phyloP scores from a whole-genome alignment of 2,329 filamentous ascomycete species.

The Microcyclospora pomicola region DNA sequence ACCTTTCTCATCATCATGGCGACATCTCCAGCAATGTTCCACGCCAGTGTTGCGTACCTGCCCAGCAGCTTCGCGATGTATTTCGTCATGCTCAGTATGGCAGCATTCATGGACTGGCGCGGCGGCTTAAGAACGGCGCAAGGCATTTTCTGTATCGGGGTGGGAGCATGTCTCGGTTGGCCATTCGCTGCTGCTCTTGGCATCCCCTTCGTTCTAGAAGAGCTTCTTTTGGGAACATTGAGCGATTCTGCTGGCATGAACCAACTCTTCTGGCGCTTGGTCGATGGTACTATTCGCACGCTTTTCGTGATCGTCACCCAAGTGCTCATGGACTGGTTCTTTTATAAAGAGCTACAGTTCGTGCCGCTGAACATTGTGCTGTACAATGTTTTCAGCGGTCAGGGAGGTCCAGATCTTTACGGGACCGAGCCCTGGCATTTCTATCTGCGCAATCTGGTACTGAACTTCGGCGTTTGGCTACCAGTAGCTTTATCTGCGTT shows the following conservation, averaged over 20 bases:
- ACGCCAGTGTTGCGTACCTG: slow-evolving; percentile 72
- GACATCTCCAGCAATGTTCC: slow-evolving; percentile 82
- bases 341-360: slow-evolving; percentile 64
- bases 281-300: slow-evolving; percentile 54
- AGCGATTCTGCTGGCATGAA: slow-evolving; percentile 27
- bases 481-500: slow-evolving; percentile 59
- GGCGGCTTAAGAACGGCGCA: slow-evolving; percentile 64
- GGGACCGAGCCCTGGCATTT: slow-evolving; percentile 96
- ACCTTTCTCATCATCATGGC: slow-evolving; percentile 68
- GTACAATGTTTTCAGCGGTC: slow-evolving; percentile 84
- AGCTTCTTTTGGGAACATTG: slow-evolving; percentile 43
- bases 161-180: slow-evolving; percentile 81
- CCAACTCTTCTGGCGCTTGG: slow-evolving; percentile 47
- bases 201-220: slow-evolving; percentile 68
- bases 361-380: slow-evolving; percentile 87
- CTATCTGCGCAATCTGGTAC: slow-evolving; percentile 75
- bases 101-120: slow-evolving; percentile 82
- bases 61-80: slow-evolving; percentile 98
- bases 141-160: slow-evolving; percentile 82
- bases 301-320: slow-evolving; percentile 57
- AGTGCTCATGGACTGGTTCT: slow-evolving; percentile 61
- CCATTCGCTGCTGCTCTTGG: slow-evolving; percentile 79
- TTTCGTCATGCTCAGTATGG: slow-evolving; percentile 68
- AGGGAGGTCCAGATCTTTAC: slow-evolving; percentile 71
- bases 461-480: slow-evolving; percentile 97